Evolutionary conservation across 345 rosid genomes (phyloP), one percentile per base, ranked within the genome.

Genomic region (Luvunga scandens): DNA sequence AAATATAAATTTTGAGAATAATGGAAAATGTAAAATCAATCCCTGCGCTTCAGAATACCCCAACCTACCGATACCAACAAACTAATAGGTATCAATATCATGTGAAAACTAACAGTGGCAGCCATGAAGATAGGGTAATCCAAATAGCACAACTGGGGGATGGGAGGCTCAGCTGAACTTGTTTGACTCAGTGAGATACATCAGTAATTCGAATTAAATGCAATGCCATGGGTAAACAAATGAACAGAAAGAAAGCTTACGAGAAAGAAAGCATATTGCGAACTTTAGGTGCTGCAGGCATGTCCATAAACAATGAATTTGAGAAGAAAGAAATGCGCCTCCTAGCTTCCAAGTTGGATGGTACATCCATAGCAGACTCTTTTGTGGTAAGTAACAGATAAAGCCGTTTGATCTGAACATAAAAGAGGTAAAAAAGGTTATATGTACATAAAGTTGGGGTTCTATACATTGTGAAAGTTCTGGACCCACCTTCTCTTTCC

Each of bases 351-450:
- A 97, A 81, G 88, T 97, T 97, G 69, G 99, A 90, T 62, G 99
- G 99, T 22, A 97, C 99, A 87, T 97, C 99, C 99, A 94, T 97
- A 24, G 98, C 98, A 57, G 99, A 97, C 83, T 97, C 99, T 89
- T 97, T 97, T 9, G 98, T 93, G 75, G 96, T 94, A 77, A 97
- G 95, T 88, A 97, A 88, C 34, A 93, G 89, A 82, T 76, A 79
- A 77, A 93, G 87, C 66, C 97, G 83, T 63, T 91, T 91, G 80
- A 93, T 93, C 98, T 93, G 91, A 74, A 85, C 63, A 36, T 7
- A 24, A 22, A 59, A 6, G 9, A 34, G 60, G 60, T 56, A 66
- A 36, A 55, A 62, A 28, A 30, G 16, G 33, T 69, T 59, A 53
- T 28, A 55, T 39, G 61, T 56, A 64, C 6, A 69, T 14, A 60